Base-by-base conservation (phyloP, 2,329 filamentous ascomycete species). In the Pseudocercospora ulei region DNA sequence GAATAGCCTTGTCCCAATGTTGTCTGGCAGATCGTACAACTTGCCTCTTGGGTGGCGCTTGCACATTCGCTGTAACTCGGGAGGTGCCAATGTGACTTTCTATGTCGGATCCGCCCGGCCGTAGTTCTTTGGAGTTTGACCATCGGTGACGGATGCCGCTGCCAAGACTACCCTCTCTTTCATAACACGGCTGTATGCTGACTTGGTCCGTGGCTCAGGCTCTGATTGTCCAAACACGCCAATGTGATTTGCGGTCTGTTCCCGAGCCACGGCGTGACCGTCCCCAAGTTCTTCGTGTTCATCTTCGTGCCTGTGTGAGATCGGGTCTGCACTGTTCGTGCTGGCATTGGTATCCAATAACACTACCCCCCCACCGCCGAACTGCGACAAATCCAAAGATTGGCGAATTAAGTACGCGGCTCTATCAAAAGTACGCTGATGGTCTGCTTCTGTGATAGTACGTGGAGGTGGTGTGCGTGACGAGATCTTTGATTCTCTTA, bases 321-420 rank as follows among this genome's bases (percentile, higher is more conserved):
- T 14, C 5, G 38, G 38, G 11, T 47, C 38, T 5, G 30, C 39
- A 25, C 37, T 46, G 35, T 47, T 43, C 28, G 50, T 36, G 22
- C 43, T 43, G 7, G 47, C 39, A 19, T 45, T 49, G n/a, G 49
- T 49, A 43, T 63, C 62, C 22, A 65, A 41, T 35, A 64, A 59
- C 1, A 63, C 56, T 19, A 71, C 67, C 3, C 66, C 67, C 3
- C 49, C 49, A 6, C 49, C 48, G 3, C 31, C 39, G 8, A 27
- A 28, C 7, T 44, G 26, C n/a, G 65, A 64, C 7, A 66, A 59
- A n/a, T 56, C 56, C 8, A 71, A 50, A 16, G 66, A 64, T 40
- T 69, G 63, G 1, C 63, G 59, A 4, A 71, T 56, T 0, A 71
- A 49, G 25, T 67, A 64, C 1, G 67, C 65, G 3, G 69, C 68